phyloP scores from a whole-genome alignment of 768 basidiomycete species.

The Tephrocybe sp. region DNA sequence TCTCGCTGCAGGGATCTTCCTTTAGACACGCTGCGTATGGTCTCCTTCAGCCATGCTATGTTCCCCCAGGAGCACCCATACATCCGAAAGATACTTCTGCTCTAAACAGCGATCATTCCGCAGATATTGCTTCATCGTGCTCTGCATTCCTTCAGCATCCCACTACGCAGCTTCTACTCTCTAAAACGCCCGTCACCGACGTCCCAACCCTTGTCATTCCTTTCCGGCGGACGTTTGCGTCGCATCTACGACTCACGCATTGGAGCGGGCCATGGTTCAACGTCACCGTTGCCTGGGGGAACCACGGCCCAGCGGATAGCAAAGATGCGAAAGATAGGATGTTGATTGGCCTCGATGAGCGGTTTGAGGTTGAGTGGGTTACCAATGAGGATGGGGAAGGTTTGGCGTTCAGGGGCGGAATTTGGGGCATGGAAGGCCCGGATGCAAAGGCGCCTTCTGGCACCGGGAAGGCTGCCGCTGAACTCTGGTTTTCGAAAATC shows the following conservation, averaged over 20 bases:
- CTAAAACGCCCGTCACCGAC: conserved; percentile 15
- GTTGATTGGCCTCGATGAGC: conserved; percentile 34
- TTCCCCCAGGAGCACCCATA: conserved; percentile 10
- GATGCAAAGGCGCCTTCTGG: conserved; percentile 31
- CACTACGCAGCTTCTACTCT: conserved; percentile 30
- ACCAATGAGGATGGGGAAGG: conserved; percentile 22
- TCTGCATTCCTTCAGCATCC: conserved; percentile 20
- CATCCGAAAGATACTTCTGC: no score
- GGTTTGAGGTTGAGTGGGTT: conserved; percentile 41
- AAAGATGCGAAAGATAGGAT: conserved; percentile 27
- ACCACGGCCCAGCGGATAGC: conserved; percentile 18
- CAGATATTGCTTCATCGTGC: conserved; percentile 19
- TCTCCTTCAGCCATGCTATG: conserved; percentile 31
- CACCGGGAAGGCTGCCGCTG: conserved; percentile 32
- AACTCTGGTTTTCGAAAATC: conserved; percentile 35
- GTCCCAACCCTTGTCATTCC: conserved; percentile 35
- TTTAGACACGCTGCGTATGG: conserved; percentile 39
- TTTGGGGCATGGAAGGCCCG: conserved; percentile 40
- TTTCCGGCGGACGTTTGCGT: conserved; percentile 34
- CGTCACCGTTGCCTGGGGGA: conserved; percentile 36
- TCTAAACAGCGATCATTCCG: neutral
- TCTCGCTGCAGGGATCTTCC: conserved; percentile 22
- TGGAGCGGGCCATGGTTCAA: conserved; percentile 40
- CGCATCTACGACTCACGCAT: conserved; percentile 36
- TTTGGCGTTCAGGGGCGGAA: conserved; percentile 36